A percentile compares a stretch with the other conserved stretches of the same genome.
Conservation (phyloP, 192 early-diverging fungal genomes). For the Coemansia sp. region DNA sequence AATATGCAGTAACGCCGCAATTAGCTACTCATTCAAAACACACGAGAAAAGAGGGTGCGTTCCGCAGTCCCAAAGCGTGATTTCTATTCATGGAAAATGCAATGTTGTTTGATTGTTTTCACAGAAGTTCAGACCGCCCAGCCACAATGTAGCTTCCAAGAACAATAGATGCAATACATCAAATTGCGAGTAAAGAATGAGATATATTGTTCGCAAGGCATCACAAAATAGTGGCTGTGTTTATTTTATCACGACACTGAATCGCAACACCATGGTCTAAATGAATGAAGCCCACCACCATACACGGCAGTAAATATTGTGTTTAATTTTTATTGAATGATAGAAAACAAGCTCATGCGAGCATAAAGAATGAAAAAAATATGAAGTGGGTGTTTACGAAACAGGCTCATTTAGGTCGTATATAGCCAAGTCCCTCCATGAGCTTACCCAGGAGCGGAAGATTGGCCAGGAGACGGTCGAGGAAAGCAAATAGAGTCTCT, state of each 20-base stretch:
- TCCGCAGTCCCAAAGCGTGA: neutral
- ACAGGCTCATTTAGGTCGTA: slow-evolving; percentile 26
- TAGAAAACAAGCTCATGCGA: neutral
- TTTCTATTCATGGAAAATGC: neutral
- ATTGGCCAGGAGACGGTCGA: slow-evolving; percentile 36
- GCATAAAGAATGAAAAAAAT: neutral
- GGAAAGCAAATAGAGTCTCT: slow-evolving; percentile 30
- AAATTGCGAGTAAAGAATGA: neutral
- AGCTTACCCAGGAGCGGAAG: slow-evolving; percentile 38
- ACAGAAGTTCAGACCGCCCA: neutral
- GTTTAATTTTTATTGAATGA: neutral
- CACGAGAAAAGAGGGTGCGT: neutral
- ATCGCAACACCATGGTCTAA: neutral
- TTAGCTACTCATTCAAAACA: neutral
- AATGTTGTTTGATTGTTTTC: neutral
- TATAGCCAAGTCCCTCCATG: slow-evolving; percentile 36
- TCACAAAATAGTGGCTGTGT: neutral
- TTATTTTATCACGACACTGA: neutral
- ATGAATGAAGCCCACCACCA: no score
- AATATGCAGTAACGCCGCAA: neutral
- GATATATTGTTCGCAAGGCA: neutral
- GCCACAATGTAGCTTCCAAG: neutral
- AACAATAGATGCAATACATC: neutral
- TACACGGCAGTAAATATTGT: neutral
- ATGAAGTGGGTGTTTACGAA: neutral